These are phyloP conservation scores for Trichoderma virens DNA, from an alignment of 495 filamentous ascomycete genomes.

Conservation along the genomic window DNA sequence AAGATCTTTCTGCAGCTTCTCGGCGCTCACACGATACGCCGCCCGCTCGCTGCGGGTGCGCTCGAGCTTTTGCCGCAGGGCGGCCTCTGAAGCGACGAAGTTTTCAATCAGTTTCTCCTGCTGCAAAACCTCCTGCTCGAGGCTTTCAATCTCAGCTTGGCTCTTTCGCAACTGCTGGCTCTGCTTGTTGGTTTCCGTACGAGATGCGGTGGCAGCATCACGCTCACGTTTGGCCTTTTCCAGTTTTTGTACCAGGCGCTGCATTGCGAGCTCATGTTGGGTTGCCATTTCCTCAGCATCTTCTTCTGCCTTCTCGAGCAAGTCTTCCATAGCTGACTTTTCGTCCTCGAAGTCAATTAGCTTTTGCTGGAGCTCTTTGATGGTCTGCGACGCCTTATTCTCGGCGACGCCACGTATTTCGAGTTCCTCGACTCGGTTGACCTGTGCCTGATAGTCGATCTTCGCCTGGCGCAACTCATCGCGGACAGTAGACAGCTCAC, in stretches of 20 bases:
- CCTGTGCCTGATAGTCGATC: slow-evolving; percentile 53
- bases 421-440: slow-evolving; percentile 57
- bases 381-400: slow-evolving; percentile 72
- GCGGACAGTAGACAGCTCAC: slow-evolving; percentile 46
- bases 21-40: slow-evolving; percentile 33
- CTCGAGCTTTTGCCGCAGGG: slow-evolving; percentile 38
- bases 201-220: slow-evolving; percentile 25
- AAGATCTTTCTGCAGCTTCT: slow-evolving; percentile 34
- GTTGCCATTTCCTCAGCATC: slow-evolving; percentile 73
- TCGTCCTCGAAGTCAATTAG: slow-evolving; percentile 86
- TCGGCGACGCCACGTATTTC: slow-evolving; percentile 43
- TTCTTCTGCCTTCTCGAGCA: slow-evolving; percentile 64
- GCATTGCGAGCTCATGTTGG: slow-evolving; percentile 64
- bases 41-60: slow-evolving; percentile 37
- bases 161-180: slow-evolving; percentile 62
- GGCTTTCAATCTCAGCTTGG: slow-evolving; percentile 45
- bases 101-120: slow-evolving; percentile 29
- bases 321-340: slow-evolving; percentile 71
- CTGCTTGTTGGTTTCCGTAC: slow-evolving; percentile 50
- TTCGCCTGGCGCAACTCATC: slow-evolving; percentile 63
- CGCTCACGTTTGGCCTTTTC: slow-evolving; percentile 38
- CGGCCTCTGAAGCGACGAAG: slow-evolving; percentile 23
- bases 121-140: slow-evolving; percentile 35
- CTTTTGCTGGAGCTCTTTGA: slow-evolving; percentile 71
- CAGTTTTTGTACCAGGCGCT: slow-evolving; percentile 46